Evolutionary conservation across 2,329 filamentous ascomycete species (phyloP), one percentile per base, ranked within the genome.

Genomic region (Akanthomyces lecanii): DNA sequence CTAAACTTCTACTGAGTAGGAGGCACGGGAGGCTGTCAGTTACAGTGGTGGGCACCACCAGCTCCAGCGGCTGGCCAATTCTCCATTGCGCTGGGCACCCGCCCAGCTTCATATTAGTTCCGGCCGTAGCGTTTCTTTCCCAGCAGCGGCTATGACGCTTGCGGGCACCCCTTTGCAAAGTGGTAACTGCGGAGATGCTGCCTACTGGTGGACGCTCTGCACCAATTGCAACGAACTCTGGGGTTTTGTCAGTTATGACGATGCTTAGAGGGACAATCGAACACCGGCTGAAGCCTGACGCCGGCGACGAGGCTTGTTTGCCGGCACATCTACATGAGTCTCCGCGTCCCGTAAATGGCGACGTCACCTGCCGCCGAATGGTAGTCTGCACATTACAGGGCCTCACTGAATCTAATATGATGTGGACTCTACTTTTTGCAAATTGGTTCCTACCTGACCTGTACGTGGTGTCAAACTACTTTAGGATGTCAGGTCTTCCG

Each of bases 131-230:
- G 33, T 30, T 21, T 36, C 33, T 36, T 12, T 36, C 16, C 11
- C 14, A 3, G 11, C 2, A 52, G 36, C 23, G 38, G 36, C 45
- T 28, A 44, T 16, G 57, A 60, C 47, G 57, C 36, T 60, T 52
- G 33, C 45, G 48, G 48, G 58, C 48, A 36, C 45, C 47, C 33
- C 36, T 18, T 61, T 60, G 57, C 44, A 58, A 28, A 60, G 47
- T 38, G 51, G 51, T 12, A 40, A 30, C 28, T 38, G 51, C 51
- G 51, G 51, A 40, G n/a, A 38, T 33, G 10, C 7, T 11, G 33
- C 55, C 55, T 28, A 50, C 28, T 59, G 44, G 44, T 33, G 42
- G 55, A 14, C 30, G 30, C 44, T 23, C 21, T 52, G 40, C 25
- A 25, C 58, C 47, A 52, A 60, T 45, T 3, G 16, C 30, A 45